Percentiles rank a stretch among this genome's conserved stretches.
Evolutionary conservation across 371 early-diverging fungal species (phyloP).

Genomic region (Actinomortierella wolfii): DNA sequence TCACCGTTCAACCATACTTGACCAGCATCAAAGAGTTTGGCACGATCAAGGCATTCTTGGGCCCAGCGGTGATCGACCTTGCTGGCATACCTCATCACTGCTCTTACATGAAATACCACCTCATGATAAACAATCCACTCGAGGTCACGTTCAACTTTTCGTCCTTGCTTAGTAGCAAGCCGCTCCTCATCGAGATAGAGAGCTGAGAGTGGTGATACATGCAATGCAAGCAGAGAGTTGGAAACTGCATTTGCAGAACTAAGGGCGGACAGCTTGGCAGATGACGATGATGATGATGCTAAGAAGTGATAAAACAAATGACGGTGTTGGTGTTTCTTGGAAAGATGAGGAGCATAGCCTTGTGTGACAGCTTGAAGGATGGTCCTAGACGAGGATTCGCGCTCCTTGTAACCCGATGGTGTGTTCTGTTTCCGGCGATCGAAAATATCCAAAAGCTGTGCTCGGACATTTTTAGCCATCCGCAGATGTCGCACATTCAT

Average conservation of each 20-base stretch:
- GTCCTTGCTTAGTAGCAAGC: slow-evolving; percentile 45
- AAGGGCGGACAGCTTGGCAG: slow-evolving; percentile 17
- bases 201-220: slow-evolving; percentile 68
- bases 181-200: slow-evolving; percentile 55
- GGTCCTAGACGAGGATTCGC: slow-evolving; percentile 49
- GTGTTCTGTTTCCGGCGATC: slow-evolving; percentile 77
- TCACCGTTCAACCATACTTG: slow-evolving; percentile 35
- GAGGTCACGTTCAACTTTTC: slow-evolving; percentile 48
- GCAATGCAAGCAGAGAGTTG: slow-evolving; percentile 62
- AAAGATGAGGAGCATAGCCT: slow-evolving; percentile 78
- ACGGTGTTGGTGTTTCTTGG: slow-evolving; percentile 72
- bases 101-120: slow-evolving; percentile 67
- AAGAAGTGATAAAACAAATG: slow-evolving; percentile 74
- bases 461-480: slow-evolving; percentile 86
- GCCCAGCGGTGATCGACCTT: slow-evolving; percentile 53
- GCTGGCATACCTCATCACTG: slow-evolving; percentile 70
- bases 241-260: slow-evolving; percentile 1
- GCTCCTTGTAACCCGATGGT: not conserved
- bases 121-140: slow-evolving; percentile 86
- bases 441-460: slow-evolving; percentile 88
- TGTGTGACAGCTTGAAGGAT: slow-evolving; percentile 71
- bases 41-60: slow-evolving; percentile 31
- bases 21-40: slow-evolving; percentile 28
- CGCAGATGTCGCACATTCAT: slow-evolving; percentile 85
- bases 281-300: slow-evolving; percentile 33